phyloP scores from a whole-genome alignment of 2,329 filamentous ascomycete species.

The Fusarium drepaniforme region DNA sequence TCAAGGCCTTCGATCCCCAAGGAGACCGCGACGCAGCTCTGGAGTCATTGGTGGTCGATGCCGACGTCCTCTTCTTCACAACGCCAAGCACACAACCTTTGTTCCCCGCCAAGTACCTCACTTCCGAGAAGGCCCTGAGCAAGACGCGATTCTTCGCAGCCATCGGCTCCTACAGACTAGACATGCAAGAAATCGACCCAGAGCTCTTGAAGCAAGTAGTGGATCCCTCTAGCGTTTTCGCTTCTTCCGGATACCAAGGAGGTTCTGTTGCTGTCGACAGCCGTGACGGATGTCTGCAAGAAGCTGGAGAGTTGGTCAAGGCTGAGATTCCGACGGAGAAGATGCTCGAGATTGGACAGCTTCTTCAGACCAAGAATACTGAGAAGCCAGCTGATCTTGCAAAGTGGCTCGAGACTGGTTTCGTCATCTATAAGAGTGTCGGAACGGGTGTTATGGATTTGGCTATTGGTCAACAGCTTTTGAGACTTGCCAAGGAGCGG shows the following conservation, averaged over 20 bases:
- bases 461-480: slow-evolving; percentile 69
- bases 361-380: slow-evolving; percentile 52
- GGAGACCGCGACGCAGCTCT: slow-evolving; percentile 23
- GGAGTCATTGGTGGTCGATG: slow-evolving; percentile 33
- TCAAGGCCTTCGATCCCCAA: slow-evolving; percentile 23
- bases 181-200: slow-evolving; percentile 50
- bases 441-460: slow-evolving; percentile 78
- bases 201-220: slow-evolving; percentile 41
- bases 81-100: slow-evolving; percentile 46
- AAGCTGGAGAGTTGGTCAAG: slow-evolving; percentile 49
- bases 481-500: slow-evolving; percentile 66
- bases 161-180: slow-evolving; percentile 49
- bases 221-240: slow-evolving; percentile 20
- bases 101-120: slow-evolving; percentile 41
- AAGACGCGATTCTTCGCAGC: slow-evolving; percentile 46
- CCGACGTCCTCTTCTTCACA: slow-evolving; percentile 49
- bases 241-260: slow-evolving; percentile 3
- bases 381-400: slow-evolving; percentile 49
- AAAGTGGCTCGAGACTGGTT: slow-evolving; percentile 72
- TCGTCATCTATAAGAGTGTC: slow-evolving; percentile 78
- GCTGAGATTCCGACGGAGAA: slow-evolving; percentile 36
- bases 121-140: slow-evolving; percentile 30
- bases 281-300: slow-evolving; percentile 45
- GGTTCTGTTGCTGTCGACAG: slow-evolving; percentile 44
- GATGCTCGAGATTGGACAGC: slow-evolving; percentile 62